Evolutionary conservation across 2,329 filamentous ascomycete genomes (phyloP), one percentile per base, ranked within the genome.

Genomic region (Phoma sp.): DNA sequence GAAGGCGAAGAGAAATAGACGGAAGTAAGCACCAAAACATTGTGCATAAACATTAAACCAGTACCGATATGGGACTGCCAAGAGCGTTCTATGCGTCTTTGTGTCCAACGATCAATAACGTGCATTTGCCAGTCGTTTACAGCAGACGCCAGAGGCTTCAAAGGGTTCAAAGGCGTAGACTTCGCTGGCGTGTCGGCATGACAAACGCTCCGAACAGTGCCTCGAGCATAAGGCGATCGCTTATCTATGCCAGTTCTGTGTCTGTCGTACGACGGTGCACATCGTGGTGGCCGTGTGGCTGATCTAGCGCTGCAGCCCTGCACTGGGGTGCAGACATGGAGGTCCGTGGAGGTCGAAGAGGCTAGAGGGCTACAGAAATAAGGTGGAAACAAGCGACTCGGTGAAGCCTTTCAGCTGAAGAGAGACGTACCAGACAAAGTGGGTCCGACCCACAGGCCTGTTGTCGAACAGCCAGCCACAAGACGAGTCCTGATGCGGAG

Each of bases 261-360:
- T 38, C 9, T 41, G 30, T 42, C 41, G 37, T 43, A 46, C 27
- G 39, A 47, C 41, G 33, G 37, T 41, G 37, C 32, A 25, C 23
- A 29, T 50, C 52, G 42, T 42, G 18, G 46, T 55, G 47, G 52
- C 52, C 37, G 46, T 50, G 47, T 50, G 52, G 52, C 47, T 50
- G 42, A 5, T 25, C 23, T 42, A 50, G 47, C 32, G 42, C 46
- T 49, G 36, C 40, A 45, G 35, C 40, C 36, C 40, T 33, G 41
- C 22, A 39, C 7, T 27, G 23, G 24, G 24, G 32, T 49, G 24
- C 41, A 40, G 24, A 24, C 42, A 41, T 32, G 35, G 40, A 49
- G 18, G 13, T 49, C 14, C 42, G 46, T 32, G 35, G 40, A 49
- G 18, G 13, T 49, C 14, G 41, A 50, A 46, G 41, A 50, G 25